Conservation (phyloP, 2,329 filamentous ascomycete genomes). For the Reticulascus tulasneorum region DNA sequence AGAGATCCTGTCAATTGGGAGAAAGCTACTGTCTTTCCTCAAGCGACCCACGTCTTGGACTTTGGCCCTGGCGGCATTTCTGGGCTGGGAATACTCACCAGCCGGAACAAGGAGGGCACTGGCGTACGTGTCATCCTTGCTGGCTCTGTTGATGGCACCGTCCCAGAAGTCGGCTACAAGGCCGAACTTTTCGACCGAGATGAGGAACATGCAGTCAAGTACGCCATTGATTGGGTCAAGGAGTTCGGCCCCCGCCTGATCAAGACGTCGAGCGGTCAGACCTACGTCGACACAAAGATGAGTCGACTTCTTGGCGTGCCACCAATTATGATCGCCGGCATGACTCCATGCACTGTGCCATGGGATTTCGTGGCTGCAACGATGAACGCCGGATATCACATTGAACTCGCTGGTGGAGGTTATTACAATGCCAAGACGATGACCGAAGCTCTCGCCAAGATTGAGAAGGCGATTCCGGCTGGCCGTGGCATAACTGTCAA, state of each 20-base stretch:
- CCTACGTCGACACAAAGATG: constrained; percentile 96
- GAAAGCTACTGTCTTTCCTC: constrained; percentile 83
- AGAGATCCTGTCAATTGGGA: constrained; percentile 95
- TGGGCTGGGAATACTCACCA: constrained; percentile 90
- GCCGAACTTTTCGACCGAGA: constrained; percentile 96
- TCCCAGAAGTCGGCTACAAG: constrained; percentile 93
- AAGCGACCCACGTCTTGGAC: constrained; percentile 90
- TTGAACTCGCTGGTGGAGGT: constrained; percentile 84
- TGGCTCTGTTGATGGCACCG: constrained; percentile 86
- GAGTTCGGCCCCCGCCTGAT: constrained; percentile 91
- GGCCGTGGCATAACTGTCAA: constrained; percentile 88
- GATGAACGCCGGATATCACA: constrained; percentile 93
- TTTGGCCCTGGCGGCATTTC: constrained; percentile 97
- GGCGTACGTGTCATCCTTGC: constrained; percentile 95
- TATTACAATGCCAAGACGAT: constrained; percentile 82
- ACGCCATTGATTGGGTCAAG: constrained; percentile 95
- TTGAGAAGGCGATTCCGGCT: constrained; percentile 77
- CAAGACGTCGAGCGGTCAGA: constrained; percentile 83
- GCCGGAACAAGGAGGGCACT: constrained; percentile 98
- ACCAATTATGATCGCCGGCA: constrained; percentile 86
- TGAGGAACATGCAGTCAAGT: constrained; percentile 90
- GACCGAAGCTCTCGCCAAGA: constrained; percentile 78
- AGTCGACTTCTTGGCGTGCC: constrained; percentile 80
- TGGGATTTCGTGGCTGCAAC: constrained; percentile 91
- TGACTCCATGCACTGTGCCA: constrained; percentile 85